Conservation (phyloP, 176 grass and related monocot species). For the Carex scoparia region DNA sequence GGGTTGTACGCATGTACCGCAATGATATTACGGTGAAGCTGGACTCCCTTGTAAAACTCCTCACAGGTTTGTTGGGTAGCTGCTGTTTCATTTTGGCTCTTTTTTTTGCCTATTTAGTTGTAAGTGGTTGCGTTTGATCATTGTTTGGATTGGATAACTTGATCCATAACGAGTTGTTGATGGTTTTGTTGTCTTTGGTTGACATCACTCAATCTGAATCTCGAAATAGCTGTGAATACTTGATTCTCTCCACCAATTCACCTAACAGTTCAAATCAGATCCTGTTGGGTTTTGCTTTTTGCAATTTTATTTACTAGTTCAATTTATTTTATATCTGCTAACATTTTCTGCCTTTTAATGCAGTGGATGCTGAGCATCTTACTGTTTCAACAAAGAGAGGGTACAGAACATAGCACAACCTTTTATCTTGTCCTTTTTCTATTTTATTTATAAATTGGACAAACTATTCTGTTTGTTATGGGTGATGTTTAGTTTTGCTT, state of each 20-base stretch:
- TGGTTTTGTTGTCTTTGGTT: neutral
- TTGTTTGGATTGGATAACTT: constrained; percentile 5
- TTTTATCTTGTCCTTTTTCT: constrained; percentile 13
- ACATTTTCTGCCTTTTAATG: constrained; percentile 25
- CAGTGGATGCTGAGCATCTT: constrained; percentile 76
- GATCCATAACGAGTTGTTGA: neutral
- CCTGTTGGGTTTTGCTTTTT: constrained; percentile 6
- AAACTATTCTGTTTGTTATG: neutral
- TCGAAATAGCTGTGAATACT: neutral
- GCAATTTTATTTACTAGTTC: constrained; percentile 1
- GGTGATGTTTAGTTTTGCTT: neutral
- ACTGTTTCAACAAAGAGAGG: constrained; percentile 61
- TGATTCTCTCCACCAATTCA: neutral
- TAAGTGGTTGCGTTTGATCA: neutral
- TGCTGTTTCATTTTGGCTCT: neutral
- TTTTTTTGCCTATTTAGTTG: neutral
- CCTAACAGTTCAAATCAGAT: neutral
- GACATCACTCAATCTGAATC: neutral
- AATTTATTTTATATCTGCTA: constrained; percentile 25
- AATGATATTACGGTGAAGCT: constrained; percentile 92
- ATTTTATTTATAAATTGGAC: constrained; percentile 2
- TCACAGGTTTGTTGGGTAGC: constrained; percentile 79
- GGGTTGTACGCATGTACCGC: constrained; percentile 77
- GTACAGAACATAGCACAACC: constrained; percentile 35
- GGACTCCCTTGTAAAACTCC: constrained; percentile 82